Conservation (phyloP, 768 basidiomycete species). For the Rhizopogon sp. region DNA sequence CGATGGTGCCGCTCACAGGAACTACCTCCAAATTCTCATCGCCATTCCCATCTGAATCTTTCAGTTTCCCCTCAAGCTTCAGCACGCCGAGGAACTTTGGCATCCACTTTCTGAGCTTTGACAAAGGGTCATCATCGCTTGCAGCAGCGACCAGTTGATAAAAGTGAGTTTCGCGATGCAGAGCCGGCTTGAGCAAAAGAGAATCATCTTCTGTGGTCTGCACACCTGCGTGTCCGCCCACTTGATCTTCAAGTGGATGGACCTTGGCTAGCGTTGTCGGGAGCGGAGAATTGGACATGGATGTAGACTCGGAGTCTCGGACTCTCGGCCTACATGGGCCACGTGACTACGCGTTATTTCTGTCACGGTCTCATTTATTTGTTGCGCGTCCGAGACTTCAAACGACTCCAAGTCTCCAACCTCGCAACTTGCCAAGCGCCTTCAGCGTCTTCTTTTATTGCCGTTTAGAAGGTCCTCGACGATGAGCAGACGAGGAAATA, state of each 20-base stretch:
- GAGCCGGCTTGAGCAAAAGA: conserved; percentile 76
- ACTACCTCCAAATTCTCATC: not conserved
- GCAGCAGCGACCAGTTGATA: conserved; percentile 53
- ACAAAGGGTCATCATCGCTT: conserved; percentile 16
- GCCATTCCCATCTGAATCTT: conserved; percentile 13
- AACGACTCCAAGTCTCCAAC: no score
- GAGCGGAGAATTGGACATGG: not conserved
- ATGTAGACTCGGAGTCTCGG: not conserved
- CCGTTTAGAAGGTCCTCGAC: no score
- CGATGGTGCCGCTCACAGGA: conserved; percentile 17
- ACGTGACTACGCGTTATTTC: no score
- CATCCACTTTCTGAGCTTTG: conserved; percentile 50
- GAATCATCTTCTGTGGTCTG: conserved; percentile 65
- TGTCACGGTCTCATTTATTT: not conserved
- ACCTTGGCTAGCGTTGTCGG: conserved; percentile 16
- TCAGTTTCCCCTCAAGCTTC: conserved; percentile 54
- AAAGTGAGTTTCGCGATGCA: conserved; percentile 62
- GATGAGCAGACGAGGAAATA: conserved; percentile 37
- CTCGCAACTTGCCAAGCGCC: not conserved
- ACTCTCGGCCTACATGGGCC: no score
- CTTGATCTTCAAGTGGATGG: conserved; percentile 50
- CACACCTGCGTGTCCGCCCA: conserved; percentile 81
- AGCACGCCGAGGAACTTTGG: conserved; percentile 81
- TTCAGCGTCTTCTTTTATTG: not conserved
- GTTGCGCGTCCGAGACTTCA: not conserved